These are phyloP conservation scores for Euphorbia tirucalli DNA, from an alignment of 345 rosid genomes.

Conservation along the genomic window DNA sequence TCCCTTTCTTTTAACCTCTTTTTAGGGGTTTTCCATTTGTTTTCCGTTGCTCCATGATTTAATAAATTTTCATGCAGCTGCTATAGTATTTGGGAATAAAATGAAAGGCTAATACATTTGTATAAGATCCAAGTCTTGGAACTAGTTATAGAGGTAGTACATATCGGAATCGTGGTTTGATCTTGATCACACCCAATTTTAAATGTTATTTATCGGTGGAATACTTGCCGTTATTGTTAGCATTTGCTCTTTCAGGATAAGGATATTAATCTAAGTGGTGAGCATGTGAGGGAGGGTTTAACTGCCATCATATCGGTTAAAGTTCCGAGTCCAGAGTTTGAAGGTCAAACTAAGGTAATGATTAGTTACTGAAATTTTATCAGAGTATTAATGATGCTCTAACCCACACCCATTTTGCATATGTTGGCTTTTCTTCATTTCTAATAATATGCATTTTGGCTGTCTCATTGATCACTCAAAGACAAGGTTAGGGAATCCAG, in stretches of 20 bases:
- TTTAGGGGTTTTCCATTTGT: background rate
- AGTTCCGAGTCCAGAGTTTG: slow-evolving; percentile 97
- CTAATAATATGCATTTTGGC: slow-evolving; percentile 17
- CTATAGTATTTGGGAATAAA: background rate
- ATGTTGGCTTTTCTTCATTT: slow-evolving; percentile 6
- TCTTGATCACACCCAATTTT: too few species aligned
- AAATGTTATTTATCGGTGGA: background rate
- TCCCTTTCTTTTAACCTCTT: background rate
- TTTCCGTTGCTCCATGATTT: background rate
- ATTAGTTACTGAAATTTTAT: slow-evolving; percentile 14
- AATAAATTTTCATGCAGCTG: background rate
- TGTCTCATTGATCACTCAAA: slow-evolving; percentile 26
- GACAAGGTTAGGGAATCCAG: slow-evolving; percentile 99
- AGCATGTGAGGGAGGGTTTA: slow-evolving; percentile 96
- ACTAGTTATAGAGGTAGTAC: background rate
- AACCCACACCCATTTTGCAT: background rate
- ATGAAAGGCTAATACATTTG: background rate
- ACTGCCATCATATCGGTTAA: slow-evolving; percentile 94
- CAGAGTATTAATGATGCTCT: background rate
- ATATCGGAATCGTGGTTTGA: too few species aligned
- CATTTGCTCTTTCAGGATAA: slow-evolving; percentile 63
- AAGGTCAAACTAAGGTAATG: slow-evolving; percentile 97
- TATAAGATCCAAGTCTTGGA: background rate
- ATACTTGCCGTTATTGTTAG: slow-evolving; percentile 13
- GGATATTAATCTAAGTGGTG: slow-evolving; percentile 86